Base-by-base conservation (phyloP, 306 rosid genomes). In the Biancaea sappan region DNA sequence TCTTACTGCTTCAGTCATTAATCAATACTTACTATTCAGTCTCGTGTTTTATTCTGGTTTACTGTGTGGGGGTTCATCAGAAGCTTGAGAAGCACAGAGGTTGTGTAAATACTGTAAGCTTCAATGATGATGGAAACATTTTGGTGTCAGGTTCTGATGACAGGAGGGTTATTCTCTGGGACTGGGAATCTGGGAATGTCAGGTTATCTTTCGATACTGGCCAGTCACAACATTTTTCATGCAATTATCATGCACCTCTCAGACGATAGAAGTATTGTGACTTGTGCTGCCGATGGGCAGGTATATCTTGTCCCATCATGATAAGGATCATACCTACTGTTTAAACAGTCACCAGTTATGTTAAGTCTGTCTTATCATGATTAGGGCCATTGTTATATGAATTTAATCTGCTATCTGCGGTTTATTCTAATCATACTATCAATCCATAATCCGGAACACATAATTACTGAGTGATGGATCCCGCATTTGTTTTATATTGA, bases 271-370 rank as follows among this genome's bases (percentile, higher is more conserved):
- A 78, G 82, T 85, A 87, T 94, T 40, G 88, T 91, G 58, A 91
- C 98, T 51, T 91, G 96, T 68, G 97, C 89, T 70, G 97, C 97
- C 62, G 97, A 94, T 86, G 98, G 98, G 31, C 93, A 90, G 97
- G 97, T 89, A 79, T 35, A 40, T 68, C 21, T n/a, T 76, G 69
- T 35, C 16, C 18, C 78, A 40, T 10, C 43, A 16, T 25, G 1
- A 53, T 24, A 63, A 63, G 54, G 5, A 22, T 28, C 41, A 10
- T 35, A 48, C 19, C 31, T 10, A 8, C 9, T 18, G 26, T 54
- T 24, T 24, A 46, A 26, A 69, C 35, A 19, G 24, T 35, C 59
- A 59, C 61, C 63, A 21, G 28, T 66, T 61, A 53, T 50, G 9
- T 41, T 35, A 24, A 48, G n/a, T 53, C 35, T 15, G 40, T 53